Conservation (phyloP, 257 asterid genomes). For the Parsonsia alboflavescens region DNA sequence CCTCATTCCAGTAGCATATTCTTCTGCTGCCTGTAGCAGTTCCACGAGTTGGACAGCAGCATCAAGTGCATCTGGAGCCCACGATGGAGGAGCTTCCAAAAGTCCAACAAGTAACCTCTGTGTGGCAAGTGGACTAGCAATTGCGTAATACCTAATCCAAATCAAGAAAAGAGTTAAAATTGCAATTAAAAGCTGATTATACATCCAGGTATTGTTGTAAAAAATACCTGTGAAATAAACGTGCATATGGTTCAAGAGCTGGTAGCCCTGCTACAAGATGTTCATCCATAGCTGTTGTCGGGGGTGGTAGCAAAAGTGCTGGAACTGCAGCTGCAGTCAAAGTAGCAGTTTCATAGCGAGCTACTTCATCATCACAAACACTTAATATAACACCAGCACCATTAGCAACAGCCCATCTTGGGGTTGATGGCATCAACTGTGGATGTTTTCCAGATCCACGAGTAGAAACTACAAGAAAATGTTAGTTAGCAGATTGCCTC, state of each 20-base stretch:
- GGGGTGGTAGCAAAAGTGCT: conserved; percentile 98
- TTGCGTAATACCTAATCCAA: conserved; percentile 74
- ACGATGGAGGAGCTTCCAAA: conserved; percentile 97
- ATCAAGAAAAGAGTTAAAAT: conserved; percentile 12
- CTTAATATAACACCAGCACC: conserved; percentile 99
- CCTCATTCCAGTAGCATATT: conserved; percentile 90
- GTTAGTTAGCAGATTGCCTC: background rate
- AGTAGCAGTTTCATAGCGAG: conserved; percentile 94
- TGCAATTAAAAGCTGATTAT: background rate
- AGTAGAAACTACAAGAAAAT: conserved; percentile 61
- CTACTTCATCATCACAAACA: conserved; percentile 98
- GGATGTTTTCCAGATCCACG: conserved; percentile 99
- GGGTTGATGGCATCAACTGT: conserved; percentile 92
- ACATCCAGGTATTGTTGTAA: conserved; percentile 12
- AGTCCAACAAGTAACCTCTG: conserved; percentile 98
- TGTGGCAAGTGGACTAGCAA: conserved; percentile 99
- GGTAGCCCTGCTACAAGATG: conserved; percentile 99
- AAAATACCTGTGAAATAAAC: conserved; percentile 78
- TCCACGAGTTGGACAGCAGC: conserved; percentile 99
- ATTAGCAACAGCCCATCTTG: conserved; percentile 99
- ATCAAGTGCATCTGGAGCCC: conserved; percentile 99
- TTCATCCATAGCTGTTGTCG: conserved; percentile 97
- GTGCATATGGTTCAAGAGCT: conserved; percentile 99
- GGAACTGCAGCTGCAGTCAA: conserved; percentile 98
- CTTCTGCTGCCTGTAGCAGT: conserved; percentile 98